Evolutionary conservation across 2,329 filamentous ascomycete species (phyloP), one percentile per base, ranked within the genome.

Genomic region (Piedraia hortae): DNA sequence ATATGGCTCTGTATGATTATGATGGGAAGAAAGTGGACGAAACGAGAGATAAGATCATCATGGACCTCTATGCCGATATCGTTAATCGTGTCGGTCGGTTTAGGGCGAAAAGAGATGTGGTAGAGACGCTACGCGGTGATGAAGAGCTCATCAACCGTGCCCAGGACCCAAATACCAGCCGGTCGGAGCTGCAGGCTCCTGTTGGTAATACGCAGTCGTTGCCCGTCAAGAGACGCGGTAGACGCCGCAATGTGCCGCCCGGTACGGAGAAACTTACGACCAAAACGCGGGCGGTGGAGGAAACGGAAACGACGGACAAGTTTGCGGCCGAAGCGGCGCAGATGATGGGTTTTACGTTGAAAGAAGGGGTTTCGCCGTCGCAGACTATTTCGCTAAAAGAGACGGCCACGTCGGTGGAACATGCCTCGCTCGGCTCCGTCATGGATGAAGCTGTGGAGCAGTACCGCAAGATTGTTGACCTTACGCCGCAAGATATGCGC

Each of bases 31-130:
- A 77, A 3, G 78, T 93, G 12, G 67, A 91, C 34, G 59, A 68
- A 23, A 51, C 61, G 12, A 64, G 72, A 31, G 85, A 97, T 43
- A 60, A 66, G 24, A 59, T 80, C 36, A 75, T 85, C 14, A 82
- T 93, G 42, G 77, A 72, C 32, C 58, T 97, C 2, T 93, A 88
- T 52, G 91, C 93, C 34, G 78, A 93, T 42, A 74, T 89, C 20
- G 56, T 93, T 11, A 82, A 93, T 39, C 66, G 85, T 23, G 77
- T 85, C 19, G 85, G 80, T 40, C 65, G 73, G 32, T 93, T 77
- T 50, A 80, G 89, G 35, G 72, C 75, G 41, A 82, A 80, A 42
- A 50, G 63, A 12, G 56, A 63, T 15, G 56, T 64, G 5, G 56
- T 62, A 5, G 65, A 71, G 31, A 66, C 71, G 11, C 65, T 88